Evolutionary conservation across 2,329 filamentous ascomycete species (phyloP).

Genomic region (Emydomyces testavorans): DNA sequence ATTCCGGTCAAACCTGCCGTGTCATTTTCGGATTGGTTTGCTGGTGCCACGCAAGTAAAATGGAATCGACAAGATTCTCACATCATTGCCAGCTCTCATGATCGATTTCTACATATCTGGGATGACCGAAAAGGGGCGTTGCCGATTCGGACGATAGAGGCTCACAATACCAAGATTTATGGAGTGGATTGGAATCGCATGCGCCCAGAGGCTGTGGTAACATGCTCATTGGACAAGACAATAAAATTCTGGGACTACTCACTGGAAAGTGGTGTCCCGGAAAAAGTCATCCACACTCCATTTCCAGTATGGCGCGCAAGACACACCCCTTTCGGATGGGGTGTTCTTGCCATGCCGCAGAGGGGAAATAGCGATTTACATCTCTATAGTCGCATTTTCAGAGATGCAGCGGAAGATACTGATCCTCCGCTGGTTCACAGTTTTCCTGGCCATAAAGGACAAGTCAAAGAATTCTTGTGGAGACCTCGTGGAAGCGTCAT

Average conservation of each 20-base stretch:
- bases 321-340: conserved; percentile 80
- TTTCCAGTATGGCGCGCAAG: conserved; percentile 87
- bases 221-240: conserved; percentile 80
- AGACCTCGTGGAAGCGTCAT: conserved; percentile 59
- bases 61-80: conserved; percentile 83
- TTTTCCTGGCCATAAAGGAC: conserved; percentile 45
- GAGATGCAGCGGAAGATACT: conserved; percentile 19
- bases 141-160: conserved; percentile 72
- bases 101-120: conserved; percentile 80
- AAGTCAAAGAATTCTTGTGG: conserved; percentile 90
- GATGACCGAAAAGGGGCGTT: conserved; percentile 68
- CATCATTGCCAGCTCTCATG: conserved; percentile 81
- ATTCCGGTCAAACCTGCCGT: conserved; percentile 60
- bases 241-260: conserved; percentile 89
- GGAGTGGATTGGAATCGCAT: conserved; percentile 89
- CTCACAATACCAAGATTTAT: conserved; percentile 87
- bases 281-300: conserved; percentile 66
- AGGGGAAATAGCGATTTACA: conserved; percentile 75
- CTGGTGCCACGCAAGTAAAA: conserved; percentile 88
- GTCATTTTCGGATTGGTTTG: conserved; percentile 85
- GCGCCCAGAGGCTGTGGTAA: conserved; percentile 59
- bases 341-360: conserved; percentile 82
- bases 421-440: conserved; percentile 38
- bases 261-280: conserved; percentile 51
- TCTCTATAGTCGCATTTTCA: conserved; percentile 58